Conservation (phyloP, 2,329 filamentous ascomycete species). For the Volutella citrinella region DNA sequence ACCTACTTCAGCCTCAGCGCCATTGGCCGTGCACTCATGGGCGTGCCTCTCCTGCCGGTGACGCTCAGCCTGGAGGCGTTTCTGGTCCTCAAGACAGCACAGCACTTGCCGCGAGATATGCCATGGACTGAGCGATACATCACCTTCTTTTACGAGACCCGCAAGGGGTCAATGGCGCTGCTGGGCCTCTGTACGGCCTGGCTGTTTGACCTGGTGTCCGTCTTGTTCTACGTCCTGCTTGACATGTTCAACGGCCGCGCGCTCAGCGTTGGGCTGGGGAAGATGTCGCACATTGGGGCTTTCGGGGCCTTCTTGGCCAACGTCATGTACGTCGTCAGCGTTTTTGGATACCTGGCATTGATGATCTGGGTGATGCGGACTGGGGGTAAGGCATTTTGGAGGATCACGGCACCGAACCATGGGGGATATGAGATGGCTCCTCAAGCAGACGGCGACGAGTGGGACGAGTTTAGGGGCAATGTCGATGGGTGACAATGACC, state of each 20-base stretch:
- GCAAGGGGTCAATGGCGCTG: constrained; percentile 16
- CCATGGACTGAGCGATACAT: constrained; percentile 4
- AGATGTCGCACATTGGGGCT: neutral
- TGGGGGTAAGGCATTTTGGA: constrained; percentile 10
- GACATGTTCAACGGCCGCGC: constrained; percentile 10
- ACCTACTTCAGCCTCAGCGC: no score
- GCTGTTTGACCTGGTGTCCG: constrained; percentile 8
- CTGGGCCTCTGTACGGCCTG: constrained; percentile 14
- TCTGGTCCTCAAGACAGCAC: constrained; percentile 20
- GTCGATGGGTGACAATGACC: no score
- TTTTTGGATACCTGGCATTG: constrained; percentile 6
- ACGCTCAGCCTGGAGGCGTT: constrained; percentile 15
- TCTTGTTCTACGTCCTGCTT: constrained; percentile 1
- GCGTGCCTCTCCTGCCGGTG: no score
- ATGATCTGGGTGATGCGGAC: constrained; percentile 14
- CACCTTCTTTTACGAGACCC: constrained; percentile 15
- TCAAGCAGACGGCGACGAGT: no score
- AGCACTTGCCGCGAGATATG: constrained; percentile 8
- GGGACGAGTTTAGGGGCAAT: no score
- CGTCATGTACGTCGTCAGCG: constrained; percentile 3
- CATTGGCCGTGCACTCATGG: no score
- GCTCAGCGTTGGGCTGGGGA: constrained; percentile 2
- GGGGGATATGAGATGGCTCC: constrained; percentile 8
- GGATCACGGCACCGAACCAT: constrained; percentile 9
- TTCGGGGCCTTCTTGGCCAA: constrained; percentile 3